These are phyloP conservation scores for Amauroascus verrucosus DNA, from an alignment of 2,329 filamentous ascomycete genomes.

Conservation along the genomic window DNA sequence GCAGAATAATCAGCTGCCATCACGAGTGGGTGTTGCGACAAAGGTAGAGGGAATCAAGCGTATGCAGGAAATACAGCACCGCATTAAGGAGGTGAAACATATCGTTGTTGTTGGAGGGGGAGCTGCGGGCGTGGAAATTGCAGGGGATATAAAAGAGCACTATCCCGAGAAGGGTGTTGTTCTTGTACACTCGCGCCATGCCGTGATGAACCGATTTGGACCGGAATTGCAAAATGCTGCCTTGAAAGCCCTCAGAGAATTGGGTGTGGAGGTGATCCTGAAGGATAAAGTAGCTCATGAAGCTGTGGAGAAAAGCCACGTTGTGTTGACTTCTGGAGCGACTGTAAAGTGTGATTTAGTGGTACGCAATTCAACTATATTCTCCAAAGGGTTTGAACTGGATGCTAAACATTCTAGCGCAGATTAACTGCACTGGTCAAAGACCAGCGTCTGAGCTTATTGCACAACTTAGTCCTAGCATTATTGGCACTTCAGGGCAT, in stretches of 20 bases:
- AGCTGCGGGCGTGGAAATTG: slow-evolving; percentile 74
- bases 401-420: slow-evolving; percentile 19
- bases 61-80: slow-evolving; percentile 40
- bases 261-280: slow-evolving; percentile 18
- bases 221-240: slow-evolving; percentile 30
- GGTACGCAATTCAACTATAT: slow-evolving; percentile 21
- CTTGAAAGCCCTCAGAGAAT: slow-evolving; percentile 25
- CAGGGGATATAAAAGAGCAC: slow-evolving; percentile 61
- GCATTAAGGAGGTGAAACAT: slow-evolving; percentile 37
- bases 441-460: slow-evolving; percentile 10
- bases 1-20: slow-evolving; percentile 37
- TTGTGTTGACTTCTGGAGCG: slow-evolving; percentile 34
- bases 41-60: slow-evolving; percentile 37
- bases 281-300: slow-evolving; percentile 16
- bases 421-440: slow-evolving; percentile 17
- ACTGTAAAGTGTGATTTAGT: slow-evolving; percentile 8
- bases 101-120: slow-evolving; percentile 36
- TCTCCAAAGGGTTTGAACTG: slow-evolving; percentile 27
- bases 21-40: slow-evolving; percentile 37
- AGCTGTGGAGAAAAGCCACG: neutral
- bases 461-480: neutral
- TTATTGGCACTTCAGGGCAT: slow-evolving; percentile 33
- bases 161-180: slow-evolving; percentile 58
- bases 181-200: slow-evolving; percentile 59
- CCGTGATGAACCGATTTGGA: slow-evolving; percentile 41